phyloP scores from a whole-genome alignment of 441 rosid species.

The Pelargonium australe region DNA sequence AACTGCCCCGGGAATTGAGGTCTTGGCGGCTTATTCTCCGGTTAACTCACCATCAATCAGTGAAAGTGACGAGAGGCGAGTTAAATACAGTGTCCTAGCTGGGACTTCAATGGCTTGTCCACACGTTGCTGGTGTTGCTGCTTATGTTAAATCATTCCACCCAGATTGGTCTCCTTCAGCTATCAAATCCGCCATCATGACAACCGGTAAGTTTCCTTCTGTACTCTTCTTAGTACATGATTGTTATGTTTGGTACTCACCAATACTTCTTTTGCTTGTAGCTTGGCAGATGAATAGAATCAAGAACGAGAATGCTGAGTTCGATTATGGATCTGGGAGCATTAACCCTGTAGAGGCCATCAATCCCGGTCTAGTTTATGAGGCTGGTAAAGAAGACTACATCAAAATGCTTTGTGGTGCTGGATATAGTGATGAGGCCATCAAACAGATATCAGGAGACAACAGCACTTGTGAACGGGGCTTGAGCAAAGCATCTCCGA shows the following conservation, averaged over 20 bases:
- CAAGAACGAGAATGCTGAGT: conserved; percentile 25
- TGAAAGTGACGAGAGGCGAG: neutral
- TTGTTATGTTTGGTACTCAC: neutral
- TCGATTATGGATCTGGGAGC: conserved; percentile 44
- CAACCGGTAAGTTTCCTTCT: conserved; percentile 33
- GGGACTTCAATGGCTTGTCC: conserved; percentile 44
- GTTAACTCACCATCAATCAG: neutral
- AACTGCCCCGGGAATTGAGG: conserved; percentile 7
- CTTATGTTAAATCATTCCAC: conserved; percentile 40
- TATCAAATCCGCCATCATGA: conserved; percentile 57
- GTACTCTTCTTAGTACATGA: neutral
- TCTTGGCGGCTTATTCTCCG: conserved; percentile 14
- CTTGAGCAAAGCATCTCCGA: conserved; percentile 11
- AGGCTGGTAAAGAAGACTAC: conserved; percentile 29
- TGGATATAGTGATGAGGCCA: conserved; percentile 6
- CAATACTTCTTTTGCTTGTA: conserved; percentile 7
- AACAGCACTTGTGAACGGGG: conserved; percentile 20
- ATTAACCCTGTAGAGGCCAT: conserved; percentile 32
- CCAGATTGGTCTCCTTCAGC: conserved; percentile 58
- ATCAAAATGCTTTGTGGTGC: conserved; percentile 29
- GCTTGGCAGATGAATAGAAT: conserved; percentile 35
- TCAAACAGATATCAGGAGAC: conserved; percentile 28
- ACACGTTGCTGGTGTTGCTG: conserved; percentile 46
- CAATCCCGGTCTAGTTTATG: conserved; percentile 43
- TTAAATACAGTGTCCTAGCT: neutral